Evolutionary conservation across 208 protist genomes (phyloP).

Genomic region (Crithidia sp.): DNA sequence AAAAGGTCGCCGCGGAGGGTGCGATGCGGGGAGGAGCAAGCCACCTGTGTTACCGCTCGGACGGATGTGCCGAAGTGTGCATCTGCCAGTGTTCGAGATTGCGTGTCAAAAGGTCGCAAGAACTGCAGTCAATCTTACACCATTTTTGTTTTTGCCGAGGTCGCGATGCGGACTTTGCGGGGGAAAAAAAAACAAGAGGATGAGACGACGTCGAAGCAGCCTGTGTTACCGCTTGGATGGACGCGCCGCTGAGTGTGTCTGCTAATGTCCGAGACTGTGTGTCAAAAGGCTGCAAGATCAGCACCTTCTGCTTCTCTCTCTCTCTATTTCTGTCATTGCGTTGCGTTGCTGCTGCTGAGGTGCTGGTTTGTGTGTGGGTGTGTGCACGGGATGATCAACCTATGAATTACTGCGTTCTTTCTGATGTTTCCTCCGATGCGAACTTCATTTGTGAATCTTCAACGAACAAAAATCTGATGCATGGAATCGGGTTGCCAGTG

Average conservation of each 20-base stretch:
- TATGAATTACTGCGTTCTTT: conserved; percentile 42
- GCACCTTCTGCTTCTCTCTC: background rate
- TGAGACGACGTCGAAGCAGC: conserved; percentile 31
- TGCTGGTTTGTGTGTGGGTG: background rate
- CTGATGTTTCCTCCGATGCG: conserved; percentile 18
- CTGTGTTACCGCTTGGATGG: conserved; percentile 79
- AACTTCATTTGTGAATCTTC: conserved; percentile 28
- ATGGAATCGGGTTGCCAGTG: background rate
- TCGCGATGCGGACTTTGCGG: too few relatives aligned
- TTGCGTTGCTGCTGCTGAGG: background rate
- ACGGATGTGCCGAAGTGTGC: conserved; percentile 11
- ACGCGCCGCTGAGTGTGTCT: conserved; percentile 7
- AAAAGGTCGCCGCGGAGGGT: too few relatives aligned
- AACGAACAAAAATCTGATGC: conserved; percentile 24
- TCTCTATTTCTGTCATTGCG: conserved; percentile 7
- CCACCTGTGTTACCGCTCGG: conserved; percentile 83
- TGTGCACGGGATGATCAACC: conserved; percentile 27
- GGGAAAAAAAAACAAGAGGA: too few relatives aligned
- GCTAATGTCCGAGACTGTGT: conserved; percentile 59
- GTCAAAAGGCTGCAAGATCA: conserved; percentile 67
- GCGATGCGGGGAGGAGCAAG: conserved; percentile 3
- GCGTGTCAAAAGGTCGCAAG: conserved; percentile 79
- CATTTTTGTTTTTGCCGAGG: background rate
- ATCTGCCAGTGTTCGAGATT: conserved; percentile 44
- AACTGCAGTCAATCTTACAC: background rate